Evolutionary conservation across 331 rosid genomes (phyloP), one percentile per base, ranked within the genome.

Genomic region (Telfairia occidentalis): DNA sequence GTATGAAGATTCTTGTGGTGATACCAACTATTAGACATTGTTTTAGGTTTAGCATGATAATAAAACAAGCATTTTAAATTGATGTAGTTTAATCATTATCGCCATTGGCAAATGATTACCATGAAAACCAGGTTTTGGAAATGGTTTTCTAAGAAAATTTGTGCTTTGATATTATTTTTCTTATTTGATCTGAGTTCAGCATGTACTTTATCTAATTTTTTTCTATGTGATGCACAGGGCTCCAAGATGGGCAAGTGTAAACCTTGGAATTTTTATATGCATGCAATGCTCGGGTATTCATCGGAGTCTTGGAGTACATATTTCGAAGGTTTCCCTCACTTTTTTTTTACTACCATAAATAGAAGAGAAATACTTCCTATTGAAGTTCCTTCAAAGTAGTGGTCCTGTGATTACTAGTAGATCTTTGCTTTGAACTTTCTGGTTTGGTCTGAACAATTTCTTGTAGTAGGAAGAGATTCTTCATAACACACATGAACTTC

Each of bases 281-380:
- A 80, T 91, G 97, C 96, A 88, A 67, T 91, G 97, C 81, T 94
- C 98, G n/a, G 98, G 98, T 82, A 88, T 91, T 82, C 98, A 94
- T 80, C 86, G 97, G 46, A 87, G 96, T 82, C 98, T 91, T 43
- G 98, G 97, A 72, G 97, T 94, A 54, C 98, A 94, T 84, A 89
- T 94, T 79, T 94, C 98, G 66, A 76, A 94, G 96, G 98, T 94
- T 75, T 77, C 30, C 66, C 48, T 55, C 3, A 16, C 34, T 26
- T 29, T 24, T 24, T 77, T 24, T 77, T 49, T 13, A 19, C 24
- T 45, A 45, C 57, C 73, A 66, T 21, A 23, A 3, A 16, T 23
- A 66, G 73, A 64, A 37, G 37, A 21, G 2, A 0, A 1, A 5
- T 40, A 19, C 53, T 13, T 21, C 11, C 34, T 1, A 40, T 66